phyloP scores from a whole-genome alignment of 2,329 filamentous ascomycete species.

The Penicillium sp. region DNA sequence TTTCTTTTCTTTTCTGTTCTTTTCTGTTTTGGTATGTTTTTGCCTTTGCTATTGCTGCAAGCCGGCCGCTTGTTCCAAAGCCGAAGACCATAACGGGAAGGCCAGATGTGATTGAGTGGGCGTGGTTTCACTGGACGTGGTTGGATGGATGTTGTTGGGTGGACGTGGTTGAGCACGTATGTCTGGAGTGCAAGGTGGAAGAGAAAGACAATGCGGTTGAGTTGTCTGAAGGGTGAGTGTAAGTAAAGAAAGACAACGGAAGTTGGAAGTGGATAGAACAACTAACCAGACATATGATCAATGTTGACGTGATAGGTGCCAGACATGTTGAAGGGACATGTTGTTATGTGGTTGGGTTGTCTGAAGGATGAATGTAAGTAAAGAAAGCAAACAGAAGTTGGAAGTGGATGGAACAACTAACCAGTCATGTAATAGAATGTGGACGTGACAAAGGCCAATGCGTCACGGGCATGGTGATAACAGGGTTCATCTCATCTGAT shows the following conservation, averaged over 20 bases:
- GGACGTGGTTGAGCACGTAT: too few species aligned
- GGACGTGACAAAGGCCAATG: not conserved
- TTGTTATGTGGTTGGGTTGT: not conserved
- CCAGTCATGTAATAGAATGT: not conserved
- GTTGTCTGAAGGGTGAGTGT: not conserved
- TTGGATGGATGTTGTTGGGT: too few species aligned
- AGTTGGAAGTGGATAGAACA: not conserved
- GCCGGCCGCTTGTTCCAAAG: not conserved
- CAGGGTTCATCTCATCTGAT: not conserved
- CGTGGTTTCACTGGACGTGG: not conserved
- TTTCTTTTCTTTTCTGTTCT: not conserved
- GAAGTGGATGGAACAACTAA: not conserved
- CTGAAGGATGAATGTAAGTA: not conserved
- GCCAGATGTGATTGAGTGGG: not conserved
- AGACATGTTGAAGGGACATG: not conserved
- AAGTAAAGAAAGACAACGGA: not conserved
- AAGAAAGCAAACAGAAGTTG: not conserved
- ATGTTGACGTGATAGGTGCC: not conserved
- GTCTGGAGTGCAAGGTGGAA: too few species aligned
- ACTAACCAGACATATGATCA: not conserved
- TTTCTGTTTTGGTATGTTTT: not conserved
- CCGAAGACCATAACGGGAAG: not conserved
- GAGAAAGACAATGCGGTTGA: not conserved
- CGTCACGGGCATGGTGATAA: not conserved
- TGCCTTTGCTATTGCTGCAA: accelerated